Percentiles rank a stretch among this genome's conserved stretches.
Conservation (phyloP, 768 basidiomycete species). For the Candolleomyces eurysporus region DNA sequence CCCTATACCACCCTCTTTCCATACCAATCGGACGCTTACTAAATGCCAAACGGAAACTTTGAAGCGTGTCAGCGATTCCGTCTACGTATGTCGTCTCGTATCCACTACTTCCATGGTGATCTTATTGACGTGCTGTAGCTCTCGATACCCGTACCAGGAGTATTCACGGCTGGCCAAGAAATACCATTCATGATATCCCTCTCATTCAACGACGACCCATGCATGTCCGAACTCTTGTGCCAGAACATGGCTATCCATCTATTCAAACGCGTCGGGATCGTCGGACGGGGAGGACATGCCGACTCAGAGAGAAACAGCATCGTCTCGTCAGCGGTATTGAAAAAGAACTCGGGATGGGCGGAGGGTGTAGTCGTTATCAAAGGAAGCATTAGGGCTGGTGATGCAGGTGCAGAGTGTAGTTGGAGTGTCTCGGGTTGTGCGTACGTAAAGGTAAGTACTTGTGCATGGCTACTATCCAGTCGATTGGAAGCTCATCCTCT, state of each 20-base stretch:
- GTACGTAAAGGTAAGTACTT: constrained; percentile 24
- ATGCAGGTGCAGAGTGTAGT: constrained; percentile 32
- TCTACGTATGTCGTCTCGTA: constrained; percentile 23
- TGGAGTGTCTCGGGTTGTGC: constrained; percentile 32
- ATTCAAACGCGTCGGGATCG: constrained; percentile 31
- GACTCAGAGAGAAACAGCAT: constrained; percentile 23
- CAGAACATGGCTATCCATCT: constrained; percentile 33
- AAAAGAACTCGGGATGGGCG: constrained; percentile 27
- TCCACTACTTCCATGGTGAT: not conserved
- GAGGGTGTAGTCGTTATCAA: constrained; percentile 34
- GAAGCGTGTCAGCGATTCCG: constrained; percentile 15
- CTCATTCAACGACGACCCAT: constrained; percentile 33
- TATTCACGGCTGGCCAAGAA: constrained; percentile 37
- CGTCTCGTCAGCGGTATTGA: constrained; percentile 19
- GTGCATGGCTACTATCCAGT: not conserved
- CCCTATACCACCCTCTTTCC: constrained; percentile 17
- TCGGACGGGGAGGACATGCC: constrained; percentile 10
- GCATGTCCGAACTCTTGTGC: constrained; percentile 34
- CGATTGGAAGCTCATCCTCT: not conserved
- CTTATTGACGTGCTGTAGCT: constrained; percentile 23
- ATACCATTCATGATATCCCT: constrained; percentile 38
- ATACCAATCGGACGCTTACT: constrained; percentile 10
- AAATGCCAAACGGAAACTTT: constrained; percentile 1
- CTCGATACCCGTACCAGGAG: constrained; percentile 32
- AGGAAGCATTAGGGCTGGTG: constrained; percentile 35